A percentile compares a stretch with the other conserved stretches of the same genome.
Evolutionary conservation across 2,329 filamentous ascomycete genomes (phyloP).

Genomic region (Ilyonectria mors-panacis): DNA sequence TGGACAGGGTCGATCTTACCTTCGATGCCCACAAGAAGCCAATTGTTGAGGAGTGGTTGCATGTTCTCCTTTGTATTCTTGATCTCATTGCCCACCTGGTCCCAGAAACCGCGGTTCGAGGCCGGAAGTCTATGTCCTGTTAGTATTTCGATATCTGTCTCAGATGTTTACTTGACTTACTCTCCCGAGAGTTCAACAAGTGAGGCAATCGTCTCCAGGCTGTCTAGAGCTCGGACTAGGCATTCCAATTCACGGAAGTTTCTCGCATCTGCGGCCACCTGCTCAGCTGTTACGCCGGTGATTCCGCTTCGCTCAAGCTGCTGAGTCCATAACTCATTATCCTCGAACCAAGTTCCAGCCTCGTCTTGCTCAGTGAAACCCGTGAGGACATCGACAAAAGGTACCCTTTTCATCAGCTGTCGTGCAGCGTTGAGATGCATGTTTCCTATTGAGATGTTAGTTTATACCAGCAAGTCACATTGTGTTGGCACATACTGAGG

Average conservation of each 20-base stretch:
- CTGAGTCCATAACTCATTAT: constrained; percentile 58
- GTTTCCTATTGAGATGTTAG: constrained; percentile 56
- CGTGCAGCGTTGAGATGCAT: constrained; percentile 70
- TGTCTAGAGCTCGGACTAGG: constrained; percentile 76
- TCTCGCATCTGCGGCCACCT: constrained; percentile 69
- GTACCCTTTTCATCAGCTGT: constrained; percentile 65
- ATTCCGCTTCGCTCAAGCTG: constrained; percentile 55
- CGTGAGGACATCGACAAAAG: constrained; percentile 64
- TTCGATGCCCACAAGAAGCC: constrained; percentile 70
- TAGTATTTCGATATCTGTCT: constrained; percentile 38
- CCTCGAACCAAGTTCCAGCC: constrained; percentile 57
- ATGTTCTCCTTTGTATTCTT: constrained; percentile 70
- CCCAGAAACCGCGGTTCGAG: constrained; percentile 66
- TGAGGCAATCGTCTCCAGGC: constrained; percentile 76
- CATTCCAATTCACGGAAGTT: constrained; percentile 79
- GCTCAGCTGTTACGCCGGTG: constrained; percentile 55
- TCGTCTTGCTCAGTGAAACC: constrained; percentile 56
- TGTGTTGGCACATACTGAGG: constrained; percentile 74
- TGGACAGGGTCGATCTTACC: constrained; percentile 59
- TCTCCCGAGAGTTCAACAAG: constrained; percentile 66
- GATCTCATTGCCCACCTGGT: constrained; percentile 67
- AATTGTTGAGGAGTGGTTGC: constrained; percentile 74
- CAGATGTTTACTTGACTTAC: constrained; percentile 57
- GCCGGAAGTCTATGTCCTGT: constrained; percentile 51
- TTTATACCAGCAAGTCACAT: background rate